Percentiles rank a stretch among this genome's conserved stretches.
Evolutionary conservation across 2,329 filamentous ascomycete species (phyloP).

Genomic region (Conoideocrella luteorostrata): DNA sequence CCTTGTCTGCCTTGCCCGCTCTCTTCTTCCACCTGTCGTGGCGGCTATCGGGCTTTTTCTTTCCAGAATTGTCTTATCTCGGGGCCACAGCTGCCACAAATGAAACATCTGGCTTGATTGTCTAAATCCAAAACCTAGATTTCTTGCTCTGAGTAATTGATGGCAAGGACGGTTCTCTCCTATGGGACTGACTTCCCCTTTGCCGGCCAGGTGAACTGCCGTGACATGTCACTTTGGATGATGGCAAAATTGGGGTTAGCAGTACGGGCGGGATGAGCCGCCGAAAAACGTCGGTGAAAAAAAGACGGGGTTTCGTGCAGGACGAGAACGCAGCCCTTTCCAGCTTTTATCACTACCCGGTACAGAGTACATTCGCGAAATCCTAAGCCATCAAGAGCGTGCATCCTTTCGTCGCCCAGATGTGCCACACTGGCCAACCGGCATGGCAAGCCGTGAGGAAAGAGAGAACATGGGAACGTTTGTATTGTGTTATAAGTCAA

Average conservation of each 20-base stretch:
- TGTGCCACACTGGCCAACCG: conserved; percentile 4
- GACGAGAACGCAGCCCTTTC: not conserved
- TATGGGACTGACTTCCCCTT: too few relatives aligned
- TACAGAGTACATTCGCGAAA: not conserved
- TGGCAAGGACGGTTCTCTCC: not conserved
- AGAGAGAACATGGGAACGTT: conserved; percentile 22
- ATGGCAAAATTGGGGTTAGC: not conserved
- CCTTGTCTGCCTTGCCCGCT: not conserved
- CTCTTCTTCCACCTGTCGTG: not conserved
- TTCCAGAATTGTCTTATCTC: not conserved
- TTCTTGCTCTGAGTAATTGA: not conserved
- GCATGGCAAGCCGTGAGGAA: conserved; percentile 15
- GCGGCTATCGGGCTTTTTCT: not conserved
- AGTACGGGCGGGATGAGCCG: conserved; percentile 5
- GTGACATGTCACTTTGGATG: conserved; percentile 4
- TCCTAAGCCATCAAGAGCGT: not conserved
- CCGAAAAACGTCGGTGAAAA: conserved; percentile 8
- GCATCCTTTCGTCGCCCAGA: not conserved
- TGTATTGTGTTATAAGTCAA: conserved; percentile 8
- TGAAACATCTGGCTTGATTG: not conserved
- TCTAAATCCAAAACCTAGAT: not conserved
- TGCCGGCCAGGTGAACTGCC: not conserved
- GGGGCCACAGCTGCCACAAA: not conserved
- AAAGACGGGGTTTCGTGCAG: conserved; percentile 1
- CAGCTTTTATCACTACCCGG: too few relatives aligned